Evolutionary conservation across 2,329 filamentous ascomycete genomes (phyloP).

Genomic region (Graphium sp.): DNA sequence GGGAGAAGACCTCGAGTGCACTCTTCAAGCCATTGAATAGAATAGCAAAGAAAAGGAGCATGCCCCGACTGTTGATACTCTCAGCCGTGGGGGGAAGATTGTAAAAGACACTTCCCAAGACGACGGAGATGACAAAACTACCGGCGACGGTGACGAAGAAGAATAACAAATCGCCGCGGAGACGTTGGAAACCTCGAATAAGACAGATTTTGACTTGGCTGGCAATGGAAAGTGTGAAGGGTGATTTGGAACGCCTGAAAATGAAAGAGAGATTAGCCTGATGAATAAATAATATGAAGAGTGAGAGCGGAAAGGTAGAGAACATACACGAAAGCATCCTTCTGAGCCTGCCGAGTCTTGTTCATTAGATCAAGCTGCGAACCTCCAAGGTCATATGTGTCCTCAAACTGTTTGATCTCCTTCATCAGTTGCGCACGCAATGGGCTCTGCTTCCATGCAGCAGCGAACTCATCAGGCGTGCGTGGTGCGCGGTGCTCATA

Average conservation of each 20-base stretch:
- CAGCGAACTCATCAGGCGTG: conserved; percentile 20
- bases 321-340: too few species aligned
- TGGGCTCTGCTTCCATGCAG: conserved; percentile 14
- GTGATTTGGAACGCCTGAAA: conserved; percentile 25
- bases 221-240: conserved; percentile 23
- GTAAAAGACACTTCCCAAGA: conserved; percentile 34
- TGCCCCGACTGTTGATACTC: conserved; percentile 26
- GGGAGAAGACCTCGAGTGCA: conserved; percentile 18
- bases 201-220: conserved; percentile 5
- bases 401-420: conserved; percentile 12
- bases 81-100: conserved; percentile 21
- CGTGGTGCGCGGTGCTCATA: conserved; percentile 16
- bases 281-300: too few species aligned
- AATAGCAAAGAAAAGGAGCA: conserved; percentile 34
- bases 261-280: too few species aligned
- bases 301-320: too few species aligned
- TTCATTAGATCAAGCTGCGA: conserved; percentile 10
- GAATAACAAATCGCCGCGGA: conserved; percentile 20
- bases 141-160: conserved; percentile 20
- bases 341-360: conserved; percentile 10
- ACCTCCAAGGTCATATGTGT: conserved; percentile 9
- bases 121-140: conserved; percentile 29
- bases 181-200: conserved; percentile 18
- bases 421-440: conserved; percentile 12
- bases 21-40: conserved; percentile 30